These are phyloP conservation scores for Capsicum baccatum DNA, from an alignment of 257 asterid species.

Conservation along the genomic window DNA sequence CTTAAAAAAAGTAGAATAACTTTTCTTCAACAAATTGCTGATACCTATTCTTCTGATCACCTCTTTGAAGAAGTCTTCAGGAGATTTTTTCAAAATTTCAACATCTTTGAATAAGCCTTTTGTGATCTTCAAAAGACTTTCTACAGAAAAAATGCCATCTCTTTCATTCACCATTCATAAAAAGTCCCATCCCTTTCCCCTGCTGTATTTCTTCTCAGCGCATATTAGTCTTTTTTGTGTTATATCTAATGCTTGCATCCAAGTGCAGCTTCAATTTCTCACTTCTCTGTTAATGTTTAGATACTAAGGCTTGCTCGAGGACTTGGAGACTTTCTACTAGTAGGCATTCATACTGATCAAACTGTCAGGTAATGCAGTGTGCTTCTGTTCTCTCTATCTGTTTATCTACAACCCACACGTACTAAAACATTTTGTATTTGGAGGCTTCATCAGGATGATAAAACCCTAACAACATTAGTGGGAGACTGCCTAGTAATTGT, in stretches of 20 bases:
- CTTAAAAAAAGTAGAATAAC: not conserved
- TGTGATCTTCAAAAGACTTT: not conserved
- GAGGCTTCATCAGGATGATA: not conserved
- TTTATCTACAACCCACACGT: not conserved
- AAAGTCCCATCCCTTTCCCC: not conserved
- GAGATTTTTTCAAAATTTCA: not conserved
- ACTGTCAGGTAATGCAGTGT: conserved; percentile 67
- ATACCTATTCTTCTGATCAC: not conserved
- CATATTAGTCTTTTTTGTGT: not conserved
- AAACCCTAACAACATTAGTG: not conserved
- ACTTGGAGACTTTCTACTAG: conserved; percentile 98
- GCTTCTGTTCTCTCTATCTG: conserved; percentile 23
- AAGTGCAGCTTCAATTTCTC: conserved; percentile 26
- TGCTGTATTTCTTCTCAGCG: conserved; percentile 12
- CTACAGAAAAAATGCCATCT: not conserved
- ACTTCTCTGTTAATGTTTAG: conserved; percentile 49
- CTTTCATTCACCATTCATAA: not conserved
- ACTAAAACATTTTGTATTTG: not conserved
- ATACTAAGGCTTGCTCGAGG: conserved; percentile 91
- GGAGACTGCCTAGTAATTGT: not conserved
- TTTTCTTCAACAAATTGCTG: not conserved
- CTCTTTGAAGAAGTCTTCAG: not conserved
- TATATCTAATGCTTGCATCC: conserved; percentile 4
- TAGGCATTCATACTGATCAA: conserved; percentile 97
- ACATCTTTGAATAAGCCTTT: not conserved